Evolutionary conservation across 208 protist genomes (phyloP).

Genomic region (Novymonas esmeraldas): DNA sequence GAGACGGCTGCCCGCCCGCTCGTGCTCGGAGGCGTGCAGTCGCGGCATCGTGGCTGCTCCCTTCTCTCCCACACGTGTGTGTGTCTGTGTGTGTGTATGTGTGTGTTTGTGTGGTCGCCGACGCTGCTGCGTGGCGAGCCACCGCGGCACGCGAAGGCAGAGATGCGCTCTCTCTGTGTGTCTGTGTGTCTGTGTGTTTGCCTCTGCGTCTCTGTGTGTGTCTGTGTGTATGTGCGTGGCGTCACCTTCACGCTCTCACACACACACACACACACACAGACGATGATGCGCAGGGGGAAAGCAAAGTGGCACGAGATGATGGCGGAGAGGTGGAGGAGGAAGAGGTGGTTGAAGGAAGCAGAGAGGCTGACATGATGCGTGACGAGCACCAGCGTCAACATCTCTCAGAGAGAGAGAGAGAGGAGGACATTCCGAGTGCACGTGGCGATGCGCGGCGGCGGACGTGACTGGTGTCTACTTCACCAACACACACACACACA

Average conservation of each 20-base stretch:
- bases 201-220: background rate
- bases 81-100: background rate
- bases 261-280: background rate
- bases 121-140: background rate
- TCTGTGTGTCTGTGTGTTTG: background rate
- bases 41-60: background rate
- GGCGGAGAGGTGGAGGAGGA: background rate
- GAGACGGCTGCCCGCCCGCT: too few relatives aligned
- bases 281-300: background rate
- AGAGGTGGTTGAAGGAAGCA: background rate
- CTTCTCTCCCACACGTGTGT: background rate
- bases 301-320: background rate
- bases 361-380: background rate
- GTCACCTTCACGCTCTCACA: background rate
- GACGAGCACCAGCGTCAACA: too few relatives aligned
- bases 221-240: background rate
- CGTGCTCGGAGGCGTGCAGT: too few relatives aligned
- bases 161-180: background rate
- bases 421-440: too few relatives aligned
- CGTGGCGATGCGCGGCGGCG: background rate
- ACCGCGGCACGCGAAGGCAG: background rate
- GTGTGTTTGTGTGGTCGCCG: background rate
- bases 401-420: too few relatives aligned
- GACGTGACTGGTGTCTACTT: too few relatives aligned
- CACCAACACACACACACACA: background rate